These are phyloP conservation scores for Xylaria sp. DNA, from an alignment of 2,329 filamentous ascomycete species.

Conservation along the genomic window DNA sequence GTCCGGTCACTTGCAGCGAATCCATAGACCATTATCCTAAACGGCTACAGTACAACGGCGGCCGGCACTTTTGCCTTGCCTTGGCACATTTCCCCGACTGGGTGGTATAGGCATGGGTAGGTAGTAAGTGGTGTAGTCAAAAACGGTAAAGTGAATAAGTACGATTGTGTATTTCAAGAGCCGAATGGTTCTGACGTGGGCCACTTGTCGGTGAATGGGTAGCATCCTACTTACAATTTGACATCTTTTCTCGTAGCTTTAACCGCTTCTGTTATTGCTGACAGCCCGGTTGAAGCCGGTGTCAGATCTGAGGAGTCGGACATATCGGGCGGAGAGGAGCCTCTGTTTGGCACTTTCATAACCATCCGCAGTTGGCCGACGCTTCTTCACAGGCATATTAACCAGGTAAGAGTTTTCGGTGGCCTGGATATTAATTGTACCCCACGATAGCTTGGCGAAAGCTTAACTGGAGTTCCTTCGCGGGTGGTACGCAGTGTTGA, in stretches of 20 bases:
- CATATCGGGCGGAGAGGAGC: too few relatives aligned
- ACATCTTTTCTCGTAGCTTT: neutral
- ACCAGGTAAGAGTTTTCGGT: neutral
- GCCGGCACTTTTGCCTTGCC: slow-evolving; percentile 15
- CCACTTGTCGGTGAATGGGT: neutral
- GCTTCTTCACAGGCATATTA: slow-evolving; percentile 9
- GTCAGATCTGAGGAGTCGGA: neutral
- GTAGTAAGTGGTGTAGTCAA: too few relatives aligned
- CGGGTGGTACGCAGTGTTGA: neutral
- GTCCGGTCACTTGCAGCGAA: slow-evolving; percentile 9
- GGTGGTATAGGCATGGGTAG: too few relatives aligned
- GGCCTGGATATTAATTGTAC: neutral
- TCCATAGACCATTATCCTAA: neutral
- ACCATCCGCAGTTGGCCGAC: neutral
- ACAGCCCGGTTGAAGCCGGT: neutral
- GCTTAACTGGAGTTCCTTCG: neutral
- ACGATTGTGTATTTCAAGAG: too few relatives aligned
- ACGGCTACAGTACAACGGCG: neutral
- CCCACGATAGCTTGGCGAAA: slow-evolving; percentile 13
- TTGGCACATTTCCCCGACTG: slow-evolving; percentile 10
- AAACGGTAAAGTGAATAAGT: too few relatives aligned
- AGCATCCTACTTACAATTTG: neutral
- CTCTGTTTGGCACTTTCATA: too few relatives aligned
- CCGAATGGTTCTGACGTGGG: too few relatives aligned
- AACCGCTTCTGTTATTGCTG: neutral